Percentiles rank a stretch among this genome's conserved stretches.
phyloP scores from a whole-genome alignment of 768 basidiomycete genomes.

The Pleurotus citrinopileatus region DNA sequence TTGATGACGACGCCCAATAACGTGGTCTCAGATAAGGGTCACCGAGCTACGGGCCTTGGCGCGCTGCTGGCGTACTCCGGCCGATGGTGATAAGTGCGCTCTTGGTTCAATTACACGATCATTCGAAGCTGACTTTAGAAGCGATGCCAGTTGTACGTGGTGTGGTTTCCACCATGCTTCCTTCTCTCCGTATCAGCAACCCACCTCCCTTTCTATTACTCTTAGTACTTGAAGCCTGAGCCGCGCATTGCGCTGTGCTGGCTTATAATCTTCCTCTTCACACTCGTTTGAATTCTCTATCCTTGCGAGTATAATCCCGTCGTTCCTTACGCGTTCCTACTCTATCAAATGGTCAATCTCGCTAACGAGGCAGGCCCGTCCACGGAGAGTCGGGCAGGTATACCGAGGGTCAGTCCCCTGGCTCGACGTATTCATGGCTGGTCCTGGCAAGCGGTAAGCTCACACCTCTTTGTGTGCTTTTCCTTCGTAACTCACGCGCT shows the following conservation, averaged over 20 bases:
- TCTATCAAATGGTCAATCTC: not conserved
- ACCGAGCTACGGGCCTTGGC: not conserved
- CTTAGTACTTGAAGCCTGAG: conserved; percentile 4
- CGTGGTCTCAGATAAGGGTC: conserved; percentile 3
- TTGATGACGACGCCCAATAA: conserved; percentile 8
- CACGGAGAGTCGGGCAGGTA: not conserved
- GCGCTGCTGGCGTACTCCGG: conserved; percentile 3
- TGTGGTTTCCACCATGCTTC: conserved; percentile 3
- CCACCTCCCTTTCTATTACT: not conserved
- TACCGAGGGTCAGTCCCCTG: conserved; percentile 27
- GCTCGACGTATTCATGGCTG: conserved; percentile 47
- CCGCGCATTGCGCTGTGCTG: conserved; percentile 4
- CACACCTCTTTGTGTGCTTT: not conserved
- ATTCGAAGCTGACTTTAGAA: conserved; percentile 5
- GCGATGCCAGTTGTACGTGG: conserved; percentile 4
- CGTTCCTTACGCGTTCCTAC: conserved; percentile 5
- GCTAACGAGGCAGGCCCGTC: not conserved
- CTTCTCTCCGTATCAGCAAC: conserved; percentile 1
- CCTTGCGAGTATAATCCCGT: conserved; percentile 2
- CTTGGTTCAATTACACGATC: conserved; percentile 6
- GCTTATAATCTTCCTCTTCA: conserved; percentile 6
- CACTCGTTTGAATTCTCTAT: conserved; percentile 8
- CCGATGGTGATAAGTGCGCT: not conserved
- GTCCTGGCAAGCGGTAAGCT: conserved; percentile 48
- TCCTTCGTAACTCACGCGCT: not conserved